Conservation (phyloP, 2,329 filamentous ascomycete species). For the Cytospora paraplurivora region DNA sequence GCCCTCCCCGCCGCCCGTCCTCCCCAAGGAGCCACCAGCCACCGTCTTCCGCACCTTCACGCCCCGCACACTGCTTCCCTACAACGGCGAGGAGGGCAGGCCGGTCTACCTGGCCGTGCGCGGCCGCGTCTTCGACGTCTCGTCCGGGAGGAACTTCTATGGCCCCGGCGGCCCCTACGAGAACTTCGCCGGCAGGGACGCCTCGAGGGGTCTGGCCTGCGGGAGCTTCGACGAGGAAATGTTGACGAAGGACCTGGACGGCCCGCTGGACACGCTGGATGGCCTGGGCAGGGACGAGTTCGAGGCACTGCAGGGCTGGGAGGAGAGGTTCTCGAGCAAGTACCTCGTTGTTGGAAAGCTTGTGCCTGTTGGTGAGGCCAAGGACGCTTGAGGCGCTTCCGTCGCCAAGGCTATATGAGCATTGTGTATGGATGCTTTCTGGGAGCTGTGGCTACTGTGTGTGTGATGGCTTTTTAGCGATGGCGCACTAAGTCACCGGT, state of each 20-base stretch:
- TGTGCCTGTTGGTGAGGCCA: constrained; percentile 53
- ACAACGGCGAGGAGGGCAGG: constrained; percentile 72
- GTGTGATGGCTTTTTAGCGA: too few relatives aligned
- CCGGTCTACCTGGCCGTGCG: constrained; percentile 92
- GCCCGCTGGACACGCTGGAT: constrained; percentile 74
- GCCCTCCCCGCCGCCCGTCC: constrained; percentile 47
- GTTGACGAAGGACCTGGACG: constrained; percentile 88
- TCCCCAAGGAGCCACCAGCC: constrained; percentile 58
- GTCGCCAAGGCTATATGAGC: neutral
- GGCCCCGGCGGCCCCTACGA: constrained; percentile 92
- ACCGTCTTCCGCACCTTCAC: constrained; percentile 71
- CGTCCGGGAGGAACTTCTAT: constrained; percentile 87
- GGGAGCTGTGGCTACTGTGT: too few relatives aligned
- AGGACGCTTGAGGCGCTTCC: neutral
- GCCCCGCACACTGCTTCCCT: constrained; percentile 78
- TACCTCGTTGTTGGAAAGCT: constrained; percentile 92
- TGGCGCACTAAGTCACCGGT: too few relatives aligned
- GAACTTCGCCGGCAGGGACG: constrained; percentile 94
- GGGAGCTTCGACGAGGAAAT: constrained; percentile 95
- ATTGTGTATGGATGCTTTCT: too few relatives aligned
- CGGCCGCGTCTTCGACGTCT: constrained; percentile 89
- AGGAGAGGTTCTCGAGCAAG: constrained; percentile 90
- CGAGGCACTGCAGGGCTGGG: constrained; percentile 87
- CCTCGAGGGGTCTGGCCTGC: constrained; percentile 81
- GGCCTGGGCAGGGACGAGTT: constrained; percentile 74